phyloP scores from a whole-genome alignment of 495 filamentous ascomycete species.

The Penicillium fimorum region DNA sequence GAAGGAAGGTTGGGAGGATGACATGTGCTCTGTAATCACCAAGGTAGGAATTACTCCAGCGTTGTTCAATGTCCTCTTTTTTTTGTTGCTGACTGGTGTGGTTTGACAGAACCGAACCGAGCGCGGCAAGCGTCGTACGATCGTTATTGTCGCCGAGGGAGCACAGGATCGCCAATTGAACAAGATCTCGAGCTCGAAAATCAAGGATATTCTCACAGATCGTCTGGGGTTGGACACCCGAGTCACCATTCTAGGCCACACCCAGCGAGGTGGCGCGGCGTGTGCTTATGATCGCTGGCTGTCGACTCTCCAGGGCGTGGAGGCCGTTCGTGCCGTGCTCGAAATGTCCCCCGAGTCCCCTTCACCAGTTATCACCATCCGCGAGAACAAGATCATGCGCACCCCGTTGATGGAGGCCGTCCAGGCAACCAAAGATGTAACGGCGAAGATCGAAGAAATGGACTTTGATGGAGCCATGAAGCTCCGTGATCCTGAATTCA shows the following conservation, averaged over 20 bases:
- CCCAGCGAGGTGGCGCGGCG: slow-evolving; percentile 88
- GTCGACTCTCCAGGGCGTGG: slow-evolving; percentile 89
- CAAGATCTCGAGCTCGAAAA: slow-evolving; percentile 73
- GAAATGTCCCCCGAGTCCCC: slow-evolving; percentile 84
- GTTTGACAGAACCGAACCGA: slow-evolving; percentile 67
- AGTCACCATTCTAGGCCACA: slow-evolving; percentile 93
- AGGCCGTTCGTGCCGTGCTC: slow-evolving; percentile 94
- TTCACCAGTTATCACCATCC: slow-evolving; percentile 92
- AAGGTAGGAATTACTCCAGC: slow-evolving; percentile 54
- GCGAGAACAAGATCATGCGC: slow-evolving; percentile 95
- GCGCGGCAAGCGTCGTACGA: slow-evolving; percentile 92
- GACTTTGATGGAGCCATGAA: slow-evolving; percentile 84
- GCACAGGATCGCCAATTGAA: slow-evolving; percentile 83
- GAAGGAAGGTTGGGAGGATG: slow-evolving; percentile 77
- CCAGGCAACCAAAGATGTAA: slow-evolving; percentile 75
- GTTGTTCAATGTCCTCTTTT: not conserved
- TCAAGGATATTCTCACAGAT: slow-evolving; percentile 84
- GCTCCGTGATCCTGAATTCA: slow-evolving; percentile 88
- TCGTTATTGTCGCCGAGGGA: slow-evolving; percentile 96
- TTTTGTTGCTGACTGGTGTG: not conserved
- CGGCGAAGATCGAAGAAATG: slow-evolving; percentile 72
- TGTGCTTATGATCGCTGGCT: slow-evolving; percentile 95
- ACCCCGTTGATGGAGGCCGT: slow-evolving; percentile 89
- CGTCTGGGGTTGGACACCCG: slow-evolving; percentile 83
- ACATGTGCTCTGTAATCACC: slow-evolving; percentile 80